Conservation (phyloP, 225 moss, liverwort and hornwort genomes). For the Physcomitrellopsis africana region DNA sequence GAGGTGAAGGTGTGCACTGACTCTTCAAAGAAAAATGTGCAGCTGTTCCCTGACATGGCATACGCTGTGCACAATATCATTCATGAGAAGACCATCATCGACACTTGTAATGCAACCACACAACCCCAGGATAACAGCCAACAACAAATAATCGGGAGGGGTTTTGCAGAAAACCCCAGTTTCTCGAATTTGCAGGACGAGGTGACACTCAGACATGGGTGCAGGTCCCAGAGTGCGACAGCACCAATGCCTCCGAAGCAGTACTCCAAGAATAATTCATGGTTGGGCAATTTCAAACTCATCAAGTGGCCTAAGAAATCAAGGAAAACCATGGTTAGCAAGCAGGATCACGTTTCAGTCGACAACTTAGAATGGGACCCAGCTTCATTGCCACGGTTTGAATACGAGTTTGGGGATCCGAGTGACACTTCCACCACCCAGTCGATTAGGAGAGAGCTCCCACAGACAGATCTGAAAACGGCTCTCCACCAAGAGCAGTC, state of each 20-base stretch:
- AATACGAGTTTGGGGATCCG: conserved; percentile 15
- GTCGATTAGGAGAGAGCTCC: conserved; percentile 44
- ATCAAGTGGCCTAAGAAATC: conserved; percentile 22
- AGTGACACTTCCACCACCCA: conserved; percentile 47
- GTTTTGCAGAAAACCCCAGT: conserved; percentile 26
- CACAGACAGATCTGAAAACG: conserved; percentile 23
- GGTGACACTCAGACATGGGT: not conserved
- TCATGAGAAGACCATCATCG: too few species aligned
- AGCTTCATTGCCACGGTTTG: not conserved
- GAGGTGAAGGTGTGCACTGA: conserved; percentile 52
- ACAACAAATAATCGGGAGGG: too few species aligned
- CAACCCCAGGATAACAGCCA: too few species aligned
- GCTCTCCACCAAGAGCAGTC: conserved; percentile 3
- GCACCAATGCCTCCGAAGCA: conserved; percentile 40
- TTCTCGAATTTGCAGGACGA: conserved; percentile 18
- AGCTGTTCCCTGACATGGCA: conserved; percentile 33
- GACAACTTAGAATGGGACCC: not conserved
- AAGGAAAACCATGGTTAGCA: conserved; percentile 15
- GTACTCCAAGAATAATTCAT: conserved; percentile 52
- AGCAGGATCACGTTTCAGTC: not conserved
- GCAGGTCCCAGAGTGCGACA: not conserved
- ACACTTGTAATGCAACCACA: too few species aligned
- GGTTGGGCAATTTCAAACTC: conserved; percentile 33
- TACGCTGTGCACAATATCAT: too few species aligned
- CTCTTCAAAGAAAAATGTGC: conserved; percentile 34